A percentile compares a stretch with the other conserved stretches of the same genome.
Evolutionary conservation across 108 stramenopile species (phyloP).

Genomic region (Skeletonema potamos): DNA sequence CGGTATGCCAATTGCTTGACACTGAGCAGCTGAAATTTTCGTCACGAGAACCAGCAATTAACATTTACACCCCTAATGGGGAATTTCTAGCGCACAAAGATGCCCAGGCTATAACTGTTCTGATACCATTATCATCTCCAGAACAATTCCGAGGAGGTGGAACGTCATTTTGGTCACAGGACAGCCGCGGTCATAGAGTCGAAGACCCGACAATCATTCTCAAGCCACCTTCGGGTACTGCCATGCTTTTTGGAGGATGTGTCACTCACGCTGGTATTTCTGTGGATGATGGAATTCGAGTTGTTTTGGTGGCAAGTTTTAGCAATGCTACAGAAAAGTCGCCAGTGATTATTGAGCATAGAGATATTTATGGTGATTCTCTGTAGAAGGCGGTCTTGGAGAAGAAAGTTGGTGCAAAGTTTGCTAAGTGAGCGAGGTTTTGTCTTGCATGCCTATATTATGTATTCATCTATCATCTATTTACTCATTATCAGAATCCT

Average conservation of each 20-base stretch:
- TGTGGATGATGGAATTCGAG: conserved; percentile 15
- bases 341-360: not conserved
- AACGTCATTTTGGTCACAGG: not conserved
- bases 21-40: conserved; percentile 11
- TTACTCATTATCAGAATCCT: conserved; percentile 22
- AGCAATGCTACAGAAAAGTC: not conserved
- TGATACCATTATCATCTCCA: conserved; percentile 31
- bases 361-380: conserved; percentile 12
- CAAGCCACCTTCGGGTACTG: conserved; percentile 30
- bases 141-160: conserved; percentile 32
- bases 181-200: conserved; percentile 21
- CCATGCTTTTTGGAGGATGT: conserved; percentile 43
- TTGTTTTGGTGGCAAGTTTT: conserved; percentile 35
- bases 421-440: too few relatives aligned
- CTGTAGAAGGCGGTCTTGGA: not conserved
- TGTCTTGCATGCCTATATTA: not conserved
- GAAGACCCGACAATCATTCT: conserved; percentile 25
- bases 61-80: conserved; percentile 30
- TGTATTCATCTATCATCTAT: not conserved
- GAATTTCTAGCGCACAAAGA: conserved; percentile 46
- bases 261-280: conserved; percentile 47
- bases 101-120: conserved; percentile 36
- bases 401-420: too few relatives aligned
- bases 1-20: not conserved
- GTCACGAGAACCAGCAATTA: conserved; percentile 42